Percentiles rank a stretch among this genome's conserved stretches.
phyloP scores from a whole-genome alignment of 2,329 filamentous ascomycete genomes.

The Dothistroma pini region DNA sequence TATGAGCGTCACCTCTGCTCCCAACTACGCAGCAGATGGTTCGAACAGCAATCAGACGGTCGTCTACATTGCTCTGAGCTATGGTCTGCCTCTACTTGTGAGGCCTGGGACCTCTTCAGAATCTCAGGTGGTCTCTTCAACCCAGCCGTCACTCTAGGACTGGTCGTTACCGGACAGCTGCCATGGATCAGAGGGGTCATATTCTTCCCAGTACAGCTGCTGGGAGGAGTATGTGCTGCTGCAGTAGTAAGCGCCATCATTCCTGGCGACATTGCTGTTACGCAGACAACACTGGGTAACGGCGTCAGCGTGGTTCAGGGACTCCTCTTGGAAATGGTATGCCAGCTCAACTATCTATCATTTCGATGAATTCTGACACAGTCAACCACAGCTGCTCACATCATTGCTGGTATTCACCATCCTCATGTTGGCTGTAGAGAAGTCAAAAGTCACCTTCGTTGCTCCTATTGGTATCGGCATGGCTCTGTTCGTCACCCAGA shows the following conservation, averaged over 20 bases:
- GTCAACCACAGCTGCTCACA: slow-evolving; percentile 27
- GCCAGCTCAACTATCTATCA: background rate
- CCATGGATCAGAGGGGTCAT: slow-evolving; percentile 25
- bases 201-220: slow-evolving; percentile 31
- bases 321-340: slow-evolving; percentile 33
- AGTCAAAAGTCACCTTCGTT: slow-evolving; percentile 34
- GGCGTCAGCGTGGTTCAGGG: slow-evolving; percentile 31
- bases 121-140: slow-evolving; percentile 33
- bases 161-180: slow-evolving; percentile 29
- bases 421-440: slow-evolving; percentile 37
- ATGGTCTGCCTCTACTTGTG: slow-evolving; percentile 38
- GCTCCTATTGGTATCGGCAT: slow-evolving; percentile 29
- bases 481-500: slow-evolving; percentile 25
- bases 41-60: slow-evolving; percentile 33
- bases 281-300: slow-evolving; percentile 30
- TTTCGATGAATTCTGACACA: background rate
- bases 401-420: slow-evolving; percentile 32
- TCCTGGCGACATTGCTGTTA: slow-evolving; percentile 28
- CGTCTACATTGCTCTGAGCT: slow-evolving; percentile 35
- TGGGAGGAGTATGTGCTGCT: slow-evolving; percentile 32
- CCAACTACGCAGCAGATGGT: slow-evolving; percentile 40
- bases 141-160: slow-evolving; percentile 33
- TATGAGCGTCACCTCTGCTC: slow-evolving; percentile 15
- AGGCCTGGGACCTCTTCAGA: slow-evolving; percentile 37
- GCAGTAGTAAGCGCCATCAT: slow-evolving; percentile 31